A percentile compares a stretch with the other conserved stretches of the same genome.
phyloP scores from a whole-genome alignment of 495 filamentous ascomycete genomes.

The Aspergillus bertholletiae region DNA sequence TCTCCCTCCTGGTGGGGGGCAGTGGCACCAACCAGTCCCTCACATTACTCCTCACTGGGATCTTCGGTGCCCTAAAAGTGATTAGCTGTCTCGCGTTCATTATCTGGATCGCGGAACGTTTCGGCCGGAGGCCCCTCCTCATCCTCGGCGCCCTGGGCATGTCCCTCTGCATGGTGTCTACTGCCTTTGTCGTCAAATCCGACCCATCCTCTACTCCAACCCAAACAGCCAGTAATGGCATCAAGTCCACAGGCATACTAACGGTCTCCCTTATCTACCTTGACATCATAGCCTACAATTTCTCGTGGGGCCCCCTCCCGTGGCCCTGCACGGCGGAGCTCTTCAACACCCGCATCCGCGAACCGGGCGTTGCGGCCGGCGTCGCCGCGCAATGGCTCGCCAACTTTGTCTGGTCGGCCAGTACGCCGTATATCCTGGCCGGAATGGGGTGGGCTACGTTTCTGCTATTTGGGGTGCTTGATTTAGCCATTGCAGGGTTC shows the following conservation, averaged over 20 bases:
- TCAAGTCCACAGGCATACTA: conserved; percentile 32
- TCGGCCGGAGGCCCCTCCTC: conserved; percentile 52
- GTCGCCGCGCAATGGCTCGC: conserved; percentile 51
- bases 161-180: conserved; percentile 52
- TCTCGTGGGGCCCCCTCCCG: conserved; percentile 37
- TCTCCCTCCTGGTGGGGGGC: conserved; percentile 48
- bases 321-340: conserved; percentile 43
- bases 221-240: conserved; percentile 8
- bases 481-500: conserved; percentile 37
- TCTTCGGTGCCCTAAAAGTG: conserved; percentile 51
- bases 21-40: conserved; percentile 20
- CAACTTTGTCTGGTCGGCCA: conserved; percentile 51
- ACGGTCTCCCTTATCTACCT: conserved; percentile 50
- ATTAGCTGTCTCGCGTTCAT: conserved; percentile 46
- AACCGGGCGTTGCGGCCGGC: conserved; percentile 44
- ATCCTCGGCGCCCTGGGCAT: conserved; percentile 47
- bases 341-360: conserved; percentile 48
- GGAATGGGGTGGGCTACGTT: conserved; percentile 50
- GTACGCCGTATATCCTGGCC: conserved; percentile 49
- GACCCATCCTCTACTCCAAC: conserved; percentile 32
- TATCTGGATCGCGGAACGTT: conserved; percentile 52
- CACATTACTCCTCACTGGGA: conserved; percentile 43
- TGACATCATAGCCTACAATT: conserved; percentile 42
- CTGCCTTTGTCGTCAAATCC: conserved; percentile 52
- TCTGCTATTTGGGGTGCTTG: conserved; percentile 41